Evolutionary conservation across 208 protist genomes (phyloP).

Genomic region (Acanthamoeba healyi): DNA sequence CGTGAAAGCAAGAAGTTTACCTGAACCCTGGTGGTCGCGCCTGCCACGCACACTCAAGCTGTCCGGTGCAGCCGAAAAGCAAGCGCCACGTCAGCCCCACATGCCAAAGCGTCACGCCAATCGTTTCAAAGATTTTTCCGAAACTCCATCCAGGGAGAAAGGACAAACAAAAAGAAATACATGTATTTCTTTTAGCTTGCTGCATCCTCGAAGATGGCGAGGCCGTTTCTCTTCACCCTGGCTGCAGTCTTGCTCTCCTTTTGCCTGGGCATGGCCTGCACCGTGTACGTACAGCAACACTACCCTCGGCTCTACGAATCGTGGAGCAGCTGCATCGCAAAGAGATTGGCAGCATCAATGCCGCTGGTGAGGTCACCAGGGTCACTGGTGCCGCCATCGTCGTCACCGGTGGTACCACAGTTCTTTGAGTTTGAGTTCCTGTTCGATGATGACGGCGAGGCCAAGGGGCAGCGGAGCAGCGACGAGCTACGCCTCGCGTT

Average conservation of each 20-base stretch:
- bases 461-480: background rate
- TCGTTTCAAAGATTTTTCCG: background rate
- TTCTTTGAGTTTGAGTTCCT: constrained; percentile 56
- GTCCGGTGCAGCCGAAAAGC: too few species aligned
- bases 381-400: too few species aligned
- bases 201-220: background rate
- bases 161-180: too few species aligned
- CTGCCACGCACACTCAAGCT: constrained; percentile 22
- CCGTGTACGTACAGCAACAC: background rate
- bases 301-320: background rate
- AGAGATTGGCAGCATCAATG: too few species aligned
- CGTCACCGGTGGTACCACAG: too few species aligned
- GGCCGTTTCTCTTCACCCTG: background rate
- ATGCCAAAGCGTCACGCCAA: background rate
- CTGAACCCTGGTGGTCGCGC: background rate
- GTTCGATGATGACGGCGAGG: background rate
- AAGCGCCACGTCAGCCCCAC: background rate
- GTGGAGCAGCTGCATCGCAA: too few species aligned
- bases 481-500: background rate
- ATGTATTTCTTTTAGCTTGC: background rate
- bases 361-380: too few species aligned
- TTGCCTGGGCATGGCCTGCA: background rate
- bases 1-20: constrained; percentile 28
- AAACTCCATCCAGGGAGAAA: too few species aligned
- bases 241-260: background rate